Evolutionary conservation across 768 basidiomycete genomes (phyloP).

Genomic region (Lentinula raphanica): DNA sequence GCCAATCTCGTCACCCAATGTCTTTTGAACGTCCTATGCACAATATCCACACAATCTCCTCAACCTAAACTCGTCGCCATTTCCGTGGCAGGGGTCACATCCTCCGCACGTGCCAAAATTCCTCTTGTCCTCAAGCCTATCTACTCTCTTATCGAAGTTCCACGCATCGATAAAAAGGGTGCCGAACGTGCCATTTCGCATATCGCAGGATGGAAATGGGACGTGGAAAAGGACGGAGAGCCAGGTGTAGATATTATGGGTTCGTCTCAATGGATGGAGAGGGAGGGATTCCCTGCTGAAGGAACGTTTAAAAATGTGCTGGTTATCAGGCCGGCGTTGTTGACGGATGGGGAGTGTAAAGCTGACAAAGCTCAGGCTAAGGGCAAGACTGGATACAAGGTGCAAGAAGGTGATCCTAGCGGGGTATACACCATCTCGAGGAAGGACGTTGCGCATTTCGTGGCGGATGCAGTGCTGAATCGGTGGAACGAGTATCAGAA

Average conservation of each 20-base stretch:
- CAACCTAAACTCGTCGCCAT: constrained; percentile 49
- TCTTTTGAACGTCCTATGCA: constrained; percentile 51
- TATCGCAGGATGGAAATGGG: constrained; percentile 48
- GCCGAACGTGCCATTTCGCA: constrained; percentile 47
- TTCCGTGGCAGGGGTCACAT: constrained; percentile 50
- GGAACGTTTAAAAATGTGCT: constrained; percentile 42
- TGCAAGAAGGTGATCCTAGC: constrained; percentile 36
- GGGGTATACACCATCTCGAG: constrained; percentile 51
- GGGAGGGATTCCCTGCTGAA: constrained; percentile 33
- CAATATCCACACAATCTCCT: constrained; percentile 37
- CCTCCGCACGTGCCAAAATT: constrained; percentile 35
- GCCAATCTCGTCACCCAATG: constrained; percentile 55
- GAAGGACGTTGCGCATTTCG: constrained; percentile 61
- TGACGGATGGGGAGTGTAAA: constrained; percentile 52
- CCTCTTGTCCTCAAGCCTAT: constrained; percentile 45
- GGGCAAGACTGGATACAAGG: constrained; percentile 31
- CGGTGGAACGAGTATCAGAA: constrained; percentile 53
- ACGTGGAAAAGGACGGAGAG: constrained; percentile 33
- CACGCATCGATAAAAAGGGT: constrained; percentile 60
- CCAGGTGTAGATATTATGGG: constrained; percentile 39
- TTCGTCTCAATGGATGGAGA: constrained; percentile 36
- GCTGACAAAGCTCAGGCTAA: constrained; percentile 27
- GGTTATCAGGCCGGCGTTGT: constrained; percentile 51
- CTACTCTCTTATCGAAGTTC: constrained; percentile 39
- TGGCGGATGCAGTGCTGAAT: constrained; percentile 40